Conservation (phyloP, 2,329 filamentous ascomycete genomes). For the Elsinoe australis region DNA sequence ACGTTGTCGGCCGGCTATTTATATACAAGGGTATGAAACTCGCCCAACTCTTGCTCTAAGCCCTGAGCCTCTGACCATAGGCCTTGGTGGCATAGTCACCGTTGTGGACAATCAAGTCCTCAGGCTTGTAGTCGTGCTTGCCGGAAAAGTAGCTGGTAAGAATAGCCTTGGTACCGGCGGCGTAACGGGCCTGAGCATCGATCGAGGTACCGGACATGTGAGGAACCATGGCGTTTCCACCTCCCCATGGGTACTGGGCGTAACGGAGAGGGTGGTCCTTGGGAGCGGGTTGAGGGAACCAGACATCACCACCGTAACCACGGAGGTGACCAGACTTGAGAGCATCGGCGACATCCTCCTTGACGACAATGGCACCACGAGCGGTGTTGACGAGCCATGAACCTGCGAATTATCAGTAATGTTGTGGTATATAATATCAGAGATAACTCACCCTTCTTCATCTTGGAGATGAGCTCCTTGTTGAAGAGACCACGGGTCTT, state of each 20-base stretch:
- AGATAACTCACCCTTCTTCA: constrained; percentile 72
- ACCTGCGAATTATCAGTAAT: constrained; percentile 42
- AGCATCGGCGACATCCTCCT: constrained; percentile 94
- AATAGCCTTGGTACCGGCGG: constrained; percentile 65
- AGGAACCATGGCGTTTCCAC: constrained; percentile 96
- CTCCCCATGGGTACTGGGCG: constrained; percentile 81
- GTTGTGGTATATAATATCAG: neutral
- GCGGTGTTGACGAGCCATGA: constrained; percentile 98
- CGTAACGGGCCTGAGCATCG: constrained; percentile 77
- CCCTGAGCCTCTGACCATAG: constrained; percentile 60
- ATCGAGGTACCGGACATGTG: constrained; percentile 99
- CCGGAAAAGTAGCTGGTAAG: constrained; percentile 85
- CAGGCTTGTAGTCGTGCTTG: constrained; percentile 73
- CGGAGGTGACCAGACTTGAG: constrained; percentile 86
- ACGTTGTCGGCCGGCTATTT: constrained; percentile 12
- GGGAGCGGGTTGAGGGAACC: constrained; percentile 96
- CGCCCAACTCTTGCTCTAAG: neutral
- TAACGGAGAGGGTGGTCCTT: constrained; percentile 86
- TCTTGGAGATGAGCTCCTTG: constrained; percentile 97
- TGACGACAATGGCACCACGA: constrained; percentile 96
- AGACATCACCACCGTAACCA: constrained; percentile 82
- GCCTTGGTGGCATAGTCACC: constrained; percentile 95
- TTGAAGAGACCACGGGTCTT: constrained; percentile 95
- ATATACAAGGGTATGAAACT: constrained; percentile 13
- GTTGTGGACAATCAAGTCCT: constrained; percentile 84